phyloP scores from a whole-genome alignment of 2,329 filamentous ascomycete genomes.

The Claviceps sp. region DNA sequence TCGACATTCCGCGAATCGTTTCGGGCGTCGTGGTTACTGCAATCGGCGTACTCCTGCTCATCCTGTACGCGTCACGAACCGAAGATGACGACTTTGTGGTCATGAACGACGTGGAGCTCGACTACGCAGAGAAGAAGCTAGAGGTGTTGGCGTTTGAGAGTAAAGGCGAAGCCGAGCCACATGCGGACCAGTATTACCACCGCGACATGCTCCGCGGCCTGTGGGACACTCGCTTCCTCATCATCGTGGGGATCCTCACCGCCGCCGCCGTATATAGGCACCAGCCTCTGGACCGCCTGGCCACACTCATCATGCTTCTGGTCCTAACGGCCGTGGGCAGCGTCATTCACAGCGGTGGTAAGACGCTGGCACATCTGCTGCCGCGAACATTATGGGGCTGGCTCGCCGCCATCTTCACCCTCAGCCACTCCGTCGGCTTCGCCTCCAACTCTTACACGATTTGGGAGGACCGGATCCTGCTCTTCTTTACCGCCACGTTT shows the following conservation, averaged over 20 bases:
- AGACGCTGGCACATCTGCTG: constrained; percentile 37
- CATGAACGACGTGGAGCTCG: constrained; percentile 42
- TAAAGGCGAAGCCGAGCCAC: constrained; percentile 24
- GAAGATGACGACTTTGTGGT: constrained; percentile 41
- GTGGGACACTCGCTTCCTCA: constrained; percentile 21
- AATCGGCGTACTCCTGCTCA: constrained; percentile 52
- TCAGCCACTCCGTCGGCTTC: constrained; percentile 86
- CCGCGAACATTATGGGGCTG: constrained; percentile 81
- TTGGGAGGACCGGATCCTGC: constrained; percentile 90
- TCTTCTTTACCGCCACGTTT: constrained; percentile 86
- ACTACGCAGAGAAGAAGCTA: constrained; percentile 43
- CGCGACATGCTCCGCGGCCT: constrained; percentile 21
- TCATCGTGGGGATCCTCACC: constrained; percentile 16
- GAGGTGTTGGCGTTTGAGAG: constrained; percentile 29
- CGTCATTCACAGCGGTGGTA: constrained; percentile 29
- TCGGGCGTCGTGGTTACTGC: constrained; percentile 62
- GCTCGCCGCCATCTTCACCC: constrained; percentile 64
- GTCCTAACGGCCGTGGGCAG: constrained; percentile 28
- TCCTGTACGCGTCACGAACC: constrained; percentile 56
- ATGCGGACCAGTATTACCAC: constrained; percentile 24
- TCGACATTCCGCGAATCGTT: constrained; percentile 77
- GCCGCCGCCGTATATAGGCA: constrained; percentile 19
- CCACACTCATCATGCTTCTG: constrained; percentile 24
- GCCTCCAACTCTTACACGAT: constrained; percentile 97
- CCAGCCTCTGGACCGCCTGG: constrained; percentile 20